Evolutionary conservation across 352 stramenopile genomes (phyloP).

Genomic region (Globisporangium solare): DNA sequence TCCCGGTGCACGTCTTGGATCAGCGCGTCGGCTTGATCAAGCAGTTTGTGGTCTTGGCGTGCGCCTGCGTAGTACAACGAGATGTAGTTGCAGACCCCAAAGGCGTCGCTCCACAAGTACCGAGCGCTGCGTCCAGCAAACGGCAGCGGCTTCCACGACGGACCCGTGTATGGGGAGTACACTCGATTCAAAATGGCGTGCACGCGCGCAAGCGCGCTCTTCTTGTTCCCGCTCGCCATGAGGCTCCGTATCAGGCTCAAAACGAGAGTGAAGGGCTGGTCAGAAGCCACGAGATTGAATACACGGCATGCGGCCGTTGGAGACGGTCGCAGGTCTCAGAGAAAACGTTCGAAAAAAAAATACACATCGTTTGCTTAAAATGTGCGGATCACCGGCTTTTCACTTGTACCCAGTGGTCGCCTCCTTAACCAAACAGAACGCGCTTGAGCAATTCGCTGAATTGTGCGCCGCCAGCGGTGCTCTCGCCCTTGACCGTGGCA

Average conservation of each 20-base stretch:
- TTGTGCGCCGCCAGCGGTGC: conserved; percentile 50
- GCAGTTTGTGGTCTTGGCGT: conserved; percentile 4
- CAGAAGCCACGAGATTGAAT: no score
- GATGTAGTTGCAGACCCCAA: conserved; percentile 28
- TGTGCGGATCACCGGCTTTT: no score
- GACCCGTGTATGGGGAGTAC: conserved; percentile 22
- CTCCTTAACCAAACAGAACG: conserved; percentile 47
- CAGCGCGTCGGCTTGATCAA: conserved; percentile 23
- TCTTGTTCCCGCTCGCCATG: conserved; percentile 2
- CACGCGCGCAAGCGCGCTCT: conserved; percentile 6
- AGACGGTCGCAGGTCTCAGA: no score
- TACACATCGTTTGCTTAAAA: no score
- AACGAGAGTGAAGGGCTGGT: background rate
- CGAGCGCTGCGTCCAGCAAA: conserved; percentile 18
- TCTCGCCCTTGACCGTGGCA: conserved; percentile 72
- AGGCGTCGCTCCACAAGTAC: conserved; percentile 36
- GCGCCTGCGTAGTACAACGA: conserved; percentile 16
- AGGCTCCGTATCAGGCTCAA: background rate
- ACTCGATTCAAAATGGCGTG: conserved; percentile 21
- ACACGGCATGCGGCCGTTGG: no score
- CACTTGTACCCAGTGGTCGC: conserved; percentile 7
- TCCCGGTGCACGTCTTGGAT: conserved; percentile 22
- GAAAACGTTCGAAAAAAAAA: no score
- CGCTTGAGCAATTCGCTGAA: conserved; percentile 61
- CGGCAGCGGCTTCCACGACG: conserved; percentile 15